Evolutionary conservation across 306 rosid species (phyloP).

Genomic region (Rosa lucieae): DNA sequence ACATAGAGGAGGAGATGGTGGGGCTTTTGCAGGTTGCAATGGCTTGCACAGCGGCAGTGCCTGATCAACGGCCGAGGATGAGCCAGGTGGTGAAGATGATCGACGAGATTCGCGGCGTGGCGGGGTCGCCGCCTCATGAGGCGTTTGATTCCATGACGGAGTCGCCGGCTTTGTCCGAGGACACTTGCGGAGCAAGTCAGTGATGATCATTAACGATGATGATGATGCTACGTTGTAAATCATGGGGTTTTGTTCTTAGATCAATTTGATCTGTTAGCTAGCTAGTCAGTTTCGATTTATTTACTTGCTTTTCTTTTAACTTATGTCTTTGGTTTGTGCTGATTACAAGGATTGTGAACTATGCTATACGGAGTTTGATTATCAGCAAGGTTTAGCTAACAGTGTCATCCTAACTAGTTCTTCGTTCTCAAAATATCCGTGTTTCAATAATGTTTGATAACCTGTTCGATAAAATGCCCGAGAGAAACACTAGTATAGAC

Average conservation of each 20-base stretch:
- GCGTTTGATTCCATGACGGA: conserved; percentile 51
- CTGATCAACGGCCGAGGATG: conserved; percentile 81
- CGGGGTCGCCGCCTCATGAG: conserved; percentile 51
- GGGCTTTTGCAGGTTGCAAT: conserved; percentile 68
- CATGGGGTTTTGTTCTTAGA: conserved; percentile 14
- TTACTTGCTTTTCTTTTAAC: neutral
- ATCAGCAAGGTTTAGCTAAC: neutral
- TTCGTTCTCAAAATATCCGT: neutral
- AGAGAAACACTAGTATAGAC: neutral
- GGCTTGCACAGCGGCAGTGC: conserved; percentile 47
- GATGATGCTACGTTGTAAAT: conserved; percentile 30
- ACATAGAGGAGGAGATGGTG: conserved; percentile 94
- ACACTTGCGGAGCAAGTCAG: conserved; percentile 47
- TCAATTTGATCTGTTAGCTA: neutral
- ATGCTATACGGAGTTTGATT: neutral
- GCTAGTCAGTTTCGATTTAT: neutral
- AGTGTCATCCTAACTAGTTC: neutral
- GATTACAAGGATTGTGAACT: neutral
- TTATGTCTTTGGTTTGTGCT: neutral
- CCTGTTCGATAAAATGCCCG: neutral
- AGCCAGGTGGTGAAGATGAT: conserved; percentile 81
- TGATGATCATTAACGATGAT: conserved; percentile 7
- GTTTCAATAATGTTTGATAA: neutral
- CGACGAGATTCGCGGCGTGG: conserved; percentile 67
- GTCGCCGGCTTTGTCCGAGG: conserved; percentile 64